Conservation (phyloP, 495 filamentous ascomycete genomes). For the Penicillium paradoxum region DNA sequence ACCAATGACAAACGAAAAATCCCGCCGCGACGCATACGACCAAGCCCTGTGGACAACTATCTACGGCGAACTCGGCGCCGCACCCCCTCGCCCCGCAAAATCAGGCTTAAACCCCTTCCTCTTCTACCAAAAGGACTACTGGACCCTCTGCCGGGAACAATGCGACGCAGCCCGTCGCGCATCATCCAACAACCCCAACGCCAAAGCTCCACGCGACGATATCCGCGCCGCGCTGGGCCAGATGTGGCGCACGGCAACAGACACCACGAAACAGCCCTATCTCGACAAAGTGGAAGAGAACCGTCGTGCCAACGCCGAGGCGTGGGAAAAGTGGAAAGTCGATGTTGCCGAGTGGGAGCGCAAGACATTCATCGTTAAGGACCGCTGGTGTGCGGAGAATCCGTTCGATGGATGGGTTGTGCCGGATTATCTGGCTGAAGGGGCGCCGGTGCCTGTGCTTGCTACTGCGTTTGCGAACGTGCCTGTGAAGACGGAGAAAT, state of each 20-base stretch:
- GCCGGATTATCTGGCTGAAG: conserved; percentile 1
- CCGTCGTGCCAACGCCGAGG: conserved; percentile 56
- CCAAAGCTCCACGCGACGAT: conserved; percentile 64
- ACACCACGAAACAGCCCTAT: conserved; percentile 68
- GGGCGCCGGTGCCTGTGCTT: background rate
- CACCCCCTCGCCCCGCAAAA: conserved; percentile 64
- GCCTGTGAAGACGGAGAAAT: conserved; percentile 1
- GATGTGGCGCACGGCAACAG: conserved; percentile 78
- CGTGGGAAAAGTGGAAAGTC: conserved; percentile 52
- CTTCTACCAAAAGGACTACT: conserved; percentile 67
- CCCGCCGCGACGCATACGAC: conserved; percentile 65
- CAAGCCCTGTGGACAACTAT: conserved; percentile 65
- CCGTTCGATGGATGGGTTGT: conserved; percentile 39
- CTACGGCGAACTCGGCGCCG: conserved; percentile 62
- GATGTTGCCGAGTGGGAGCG: conserved; percentile 65
- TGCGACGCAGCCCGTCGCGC: conserved; percentile 64
- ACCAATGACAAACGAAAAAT: conserved; percentile 40
- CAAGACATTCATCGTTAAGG: conserved; percentile 53
- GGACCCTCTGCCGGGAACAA: conserved; percentile 64
- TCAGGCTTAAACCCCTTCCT: conserved; percentile 69
- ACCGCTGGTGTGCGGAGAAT: conserved; percentile 58
- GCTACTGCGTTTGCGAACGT: background rate
- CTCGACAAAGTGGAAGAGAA: conserved; percentile 64
- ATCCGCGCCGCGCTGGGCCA: conserved; percentile 75
- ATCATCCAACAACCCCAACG: conserved; percentile 60